These are phyloP conservation scores for Auricularia auricula-judae DNA, from an alignment of 768 basidiomycete species.

Conservation along the genomic window DNA sequence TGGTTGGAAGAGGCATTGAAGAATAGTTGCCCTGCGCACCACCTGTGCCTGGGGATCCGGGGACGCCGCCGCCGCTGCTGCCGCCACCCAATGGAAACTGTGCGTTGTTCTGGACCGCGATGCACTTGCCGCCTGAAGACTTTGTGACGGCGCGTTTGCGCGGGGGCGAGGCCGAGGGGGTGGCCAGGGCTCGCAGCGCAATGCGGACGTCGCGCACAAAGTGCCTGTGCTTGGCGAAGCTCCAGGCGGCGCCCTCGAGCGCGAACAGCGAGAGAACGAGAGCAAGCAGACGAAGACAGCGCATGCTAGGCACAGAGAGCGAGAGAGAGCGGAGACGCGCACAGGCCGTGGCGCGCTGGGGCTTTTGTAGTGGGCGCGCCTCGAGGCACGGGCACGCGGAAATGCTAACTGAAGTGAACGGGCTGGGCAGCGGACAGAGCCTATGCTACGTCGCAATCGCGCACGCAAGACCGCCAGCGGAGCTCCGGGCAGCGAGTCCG, in stretches of 20 bases:
- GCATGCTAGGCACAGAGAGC: background rate
- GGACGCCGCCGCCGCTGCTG: conserved; percentile 15
- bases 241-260: background rate
- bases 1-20: too few relatives aligned
- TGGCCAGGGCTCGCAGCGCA: conserved; percentile 46
- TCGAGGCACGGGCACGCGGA: too few relatives aligned
- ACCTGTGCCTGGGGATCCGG: conserved; percentile 7
- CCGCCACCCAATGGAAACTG: conserved; percentile 27
- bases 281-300: background rate
- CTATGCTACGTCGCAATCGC: too few relatives aligned
- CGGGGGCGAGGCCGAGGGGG: conserved; percentile 10
- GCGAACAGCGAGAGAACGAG: background rate
- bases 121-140: background rate
- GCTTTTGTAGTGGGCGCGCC: too few relatives aligned
- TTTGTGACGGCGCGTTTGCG: background rate
- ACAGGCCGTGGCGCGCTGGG: background rate
- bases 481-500: too few relatives aligned
- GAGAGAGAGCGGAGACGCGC: background rate
- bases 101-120: background rate
- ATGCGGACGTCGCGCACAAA: conserved; percentile 60
- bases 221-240: background rate
- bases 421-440: too few relatives aligned
- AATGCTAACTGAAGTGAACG: too few relatives aligned
- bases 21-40: too few relatives aligned
- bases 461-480: too few relatives aligned